Evolutionary conservation across 2,329 filamentous ascomycete species (phyloP), one percentile per base, ranked within the genome.

Genomic region (Sphaerulina populicola): DNA sequence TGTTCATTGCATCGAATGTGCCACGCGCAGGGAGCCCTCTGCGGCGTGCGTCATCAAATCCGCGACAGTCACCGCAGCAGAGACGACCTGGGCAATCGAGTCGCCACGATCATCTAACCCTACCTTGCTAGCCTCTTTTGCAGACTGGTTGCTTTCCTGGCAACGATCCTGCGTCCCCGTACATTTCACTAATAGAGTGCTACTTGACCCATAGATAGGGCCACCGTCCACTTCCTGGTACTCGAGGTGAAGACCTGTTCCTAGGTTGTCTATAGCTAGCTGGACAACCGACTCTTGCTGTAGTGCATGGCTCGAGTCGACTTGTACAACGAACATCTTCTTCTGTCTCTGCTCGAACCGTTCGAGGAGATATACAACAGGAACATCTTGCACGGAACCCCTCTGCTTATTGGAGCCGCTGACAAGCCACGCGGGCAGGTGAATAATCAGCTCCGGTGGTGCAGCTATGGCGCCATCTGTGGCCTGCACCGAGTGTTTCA

Each of bases 321-420:
- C 12, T 35, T n/a, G 6, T 35, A n/a, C 9, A 50, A 15, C 5
- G 40, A 23, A 23, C 38, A 31, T 14, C 50, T 27, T 30, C 53
- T 52, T n/a, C 30, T 7, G 36, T 5, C 52, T 52, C 33, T 63
- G 60, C 56, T 64, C 63, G 33, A 65, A 60, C 8, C 60, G 53
- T 21, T 64, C 62, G 30, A 64, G 57, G 6, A 63, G 21, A 44
- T 66, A 66, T 12, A 47, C 46, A 12, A 61, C 47, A 2, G 55
- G 21, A 5, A 53, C 27, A 27, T 56, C 55, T 45, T 51, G 21
- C 9, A 42, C 15, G 15, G 30, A 18, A 18, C 23, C 12, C 6
- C n/a, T 14, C 11, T 3, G 37, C 37, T 40, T 10, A 15, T 15
- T 15, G 14, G 15, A 31, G 12, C 31, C 37, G 4, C 49, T 14